Evolutionary conservation across 768 basidiomycete genomes (phyloP), one percentile per base, ranked within the genome.

Genomic region (Suillus clintonianus): DNA sequence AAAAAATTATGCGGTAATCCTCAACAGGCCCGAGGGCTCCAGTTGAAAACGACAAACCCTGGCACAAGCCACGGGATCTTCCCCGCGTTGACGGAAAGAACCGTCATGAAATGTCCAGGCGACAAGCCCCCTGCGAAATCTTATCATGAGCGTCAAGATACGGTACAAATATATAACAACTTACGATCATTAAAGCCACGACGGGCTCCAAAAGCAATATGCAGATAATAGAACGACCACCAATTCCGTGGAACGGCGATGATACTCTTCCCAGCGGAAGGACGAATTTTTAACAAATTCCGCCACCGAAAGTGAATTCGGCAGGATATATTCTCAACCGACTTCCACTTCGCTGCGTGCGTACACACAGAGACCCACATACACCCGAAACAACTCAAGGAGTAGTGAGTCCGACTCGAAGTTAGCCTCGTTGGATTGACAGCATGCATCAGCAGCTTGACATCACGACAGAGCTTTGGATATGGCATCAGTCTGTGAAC

Each of bases 1-100:
- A 65, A 79, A 79, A 78, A 77, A 77, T 79, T 79, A 62, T 69
- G 74, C 75, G 70, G 66, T 64, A 43, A 61, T 45, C 61, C 24
- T 22, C 30, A 41, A 53, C 27, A 65, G 32, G 67, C 47, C 59
- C 15, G 15, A 56, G n/a, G 24, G 42, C 42, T 41, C 60, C 15
- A 63, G 30, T 59, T 42, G 22, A 62, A 43, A 34, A 63, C 39
- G 10, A 51, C 34, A 58, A 17, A 36, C 15, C 41, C 43, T 15
- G 34, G 47, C 41, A 34, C n/a, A 60, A 37, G 22, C 30, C 32
- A 34, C 4, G 19, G 32, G 36, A 10, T 60, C 24, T 60, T 30
- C 30, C 30, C n/a, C 59, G 30, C 51, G 30, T 32, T 22, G 59
- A 57, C 50, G 53, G 51, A 55, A 54, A 30, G n/a, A 22, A 11